phyloP scores from a whole-genome alignment of 1,284 basidiomycete species.

The Pterulicium gracile region DNA sequence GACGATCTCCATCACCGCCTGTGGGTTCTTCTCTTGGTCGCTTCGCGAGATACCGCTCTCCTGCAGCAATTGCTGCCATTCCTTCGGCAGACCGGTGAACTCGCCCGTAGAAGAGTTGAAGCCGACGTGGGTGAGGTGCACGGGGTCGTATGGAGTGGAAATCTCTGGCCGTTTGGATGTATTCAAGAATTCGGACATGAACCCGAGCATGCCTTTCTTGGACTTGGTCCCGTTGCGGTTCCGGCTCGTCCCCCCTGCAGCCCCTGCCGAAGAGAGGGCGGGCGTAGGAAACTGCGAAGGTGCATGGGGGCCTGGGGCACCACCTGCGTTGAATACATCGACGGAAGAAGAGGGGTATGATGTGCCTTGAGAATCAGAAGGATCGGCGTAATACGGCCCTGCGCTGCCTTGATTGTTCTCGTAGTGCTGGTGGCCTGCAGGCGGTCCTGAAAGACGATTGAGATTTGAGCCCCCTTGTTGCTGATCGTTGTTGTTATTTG shows the following conservation, averaged over 20 bases:
- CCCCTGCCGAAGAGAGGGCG: background rate
- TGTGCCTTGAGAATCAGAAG: constrained; percentile 27
- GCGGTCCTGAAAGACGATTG: constrained; percentile 44
- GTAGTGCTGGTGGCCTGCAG: constrained; percentile 20
- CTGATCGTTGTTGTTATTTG: too few species aligned
- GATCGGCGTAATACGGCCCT: too few species aligned
- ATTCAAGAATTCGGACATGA: constrained; percentile 76
- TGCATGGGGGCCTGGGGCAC: constrained; percentile 7
- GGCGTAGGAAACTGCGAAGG: background rate
- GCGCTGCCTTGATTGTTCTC: too few species aligned
- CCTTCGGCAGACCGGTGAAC: constrained; percentile 94
- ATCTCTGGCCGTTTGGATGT: constrained; percentile 84
- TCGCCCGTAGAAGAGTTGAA: constrained; percentile 99
- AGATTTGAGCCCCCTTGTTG: constrained; percentile 27
- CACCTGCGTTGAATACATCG: constrained; percentile 17
- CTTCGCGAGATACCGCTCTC: constrained; percentile 91
- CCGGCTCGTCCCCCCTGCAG: constrained; percentile 19
- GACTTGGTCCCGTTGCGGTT: constrained; percentile 57
- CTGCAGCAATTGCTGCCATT: constrained; percentile 97
- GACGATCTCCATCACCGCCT: constrained; percentile 98
- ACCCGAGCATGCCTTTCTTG: constrained; percentile 68
- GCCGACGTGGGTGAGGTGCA: constrained; percentile 98
- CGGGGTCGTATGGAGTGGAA: constrained; percentile 98
- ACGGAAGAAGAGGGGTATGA: too few species aligned
- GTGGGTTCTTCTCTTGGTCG: constrained; percentile 97